phyloP scores from a whole-genome alignment of 805 yeast genomes.

The Metschnikowia similis region DNA sequence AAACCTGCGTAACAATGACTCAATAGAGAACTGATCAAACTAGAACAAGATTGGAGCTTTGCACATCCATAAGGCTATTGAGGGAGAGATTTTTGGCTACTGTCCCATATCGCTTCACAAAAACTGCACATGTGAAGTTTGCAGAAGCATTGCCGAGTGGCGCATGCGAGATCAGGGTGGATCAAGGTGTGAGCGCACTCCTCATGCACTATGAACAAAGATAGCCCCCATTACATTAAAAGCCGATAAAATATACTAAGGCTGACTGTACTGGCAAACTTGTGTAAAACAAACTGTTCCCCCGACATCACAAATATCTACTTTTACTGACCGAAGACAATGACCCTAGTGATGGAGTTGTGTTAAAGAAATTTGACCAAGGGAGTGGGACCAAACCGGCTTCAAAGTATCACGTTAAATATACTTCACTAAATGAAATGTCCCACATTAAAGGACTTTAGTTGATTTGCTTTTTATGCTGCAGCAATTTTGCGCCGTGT shows the following conservation, averaged over 20 bases:
- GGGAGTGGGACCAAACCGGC: background rate
- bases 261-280: background rate
- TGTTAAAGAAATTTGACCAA: background rate
- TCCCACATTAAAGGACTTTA: background rate
- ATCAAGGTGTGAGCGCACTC: background rate
- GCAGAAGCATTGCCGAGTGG: slow-evolving; percentile 2
- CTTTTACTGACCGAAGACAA: background rate
- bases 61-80: background rate
- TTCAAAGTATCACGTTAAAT: background rate
- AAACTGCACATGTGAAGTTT: background rate
- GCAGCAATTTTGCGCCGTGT: background rate
- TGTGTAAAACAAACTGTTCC: background rate
- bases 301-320: background rate
- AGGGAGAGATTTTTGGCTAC: no score
- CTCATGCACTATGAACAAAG: slow-evolving; percentile 1
- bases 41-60: background rate
- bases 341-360: background rate
- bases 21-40: background rate
- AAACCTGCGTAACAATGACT: background rate
- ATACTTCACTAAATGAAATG: no score
- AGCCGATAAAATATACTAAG: background rate
- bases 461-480: background rate
- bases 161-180: slow-evolving; percentile 4
- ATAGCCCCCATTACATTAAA: background rate
- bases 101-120: background rate